Percentiles rank a stretch among this genome's conserved stretches.
These are phyloP conservation scores for Bolboschoenus planiculmis DNA, from an alignment of 176 grass and related monocot genomes.

Conservation along the genomic window DNA sequence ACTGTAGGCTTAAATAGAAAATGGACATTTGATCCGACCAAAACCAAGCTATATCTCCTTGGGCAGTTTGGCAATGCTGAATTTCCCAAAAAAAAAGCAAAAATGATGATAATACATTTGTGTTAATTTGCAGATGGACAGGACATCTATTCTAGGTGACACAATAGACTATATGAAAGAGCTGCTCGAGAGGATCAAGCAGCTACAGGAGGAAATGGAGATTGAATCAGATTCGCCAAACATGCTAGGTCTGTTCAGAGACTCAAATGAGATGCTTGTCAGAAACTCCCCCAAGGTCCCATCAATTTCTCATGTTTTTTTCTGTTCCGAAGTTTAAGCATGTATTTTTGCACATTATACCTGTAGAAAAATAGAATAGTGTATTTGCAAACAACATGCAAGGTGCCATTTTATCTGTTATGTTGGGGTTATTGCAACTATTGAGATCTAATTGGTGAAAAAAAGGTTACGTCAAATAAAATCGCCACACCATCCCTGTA, in stretches of 20 bases:
- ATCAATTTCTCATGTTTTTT: neutral
- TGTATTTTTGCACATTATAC: neutral
- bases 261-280: constrained; percentile 78
- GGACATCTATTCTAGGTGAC: constrained; percentile 94
- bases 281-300: constrained; percentile 72
- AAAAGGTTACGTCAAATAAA: neutral
- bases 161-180: constrained; percentile 99
- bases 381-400: neutral
- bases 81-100: neutral
- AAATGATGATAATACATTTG: neutral
- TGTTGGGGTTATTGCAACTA: neutral
- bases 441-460: neutral
- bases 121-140: constrained; percentile 61
- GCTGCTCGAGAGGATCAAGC: constrained; percentile 83
- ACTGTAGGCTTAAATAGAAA: neutral
- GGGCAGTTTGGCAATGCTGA: neutral
- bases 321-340: neutral
- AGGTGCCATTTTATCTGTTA: neutral
- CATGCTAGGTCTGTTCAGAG: constrained; percentile 64
- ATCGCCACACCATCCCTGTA: neutral
- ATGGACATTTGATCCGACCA: neutral
- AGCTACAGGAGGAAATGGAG: constrained; percentile 66
- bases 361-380: neutral
- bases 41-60: neutral
- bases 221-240: constrained; percentile 26